Percentiles rank a stretch among this genome's conserved stretches.
phyloP scores from a whole-genome alignment of 2,329 filamentous ascomycete species.

The Alternaria brassicae region DNA sequence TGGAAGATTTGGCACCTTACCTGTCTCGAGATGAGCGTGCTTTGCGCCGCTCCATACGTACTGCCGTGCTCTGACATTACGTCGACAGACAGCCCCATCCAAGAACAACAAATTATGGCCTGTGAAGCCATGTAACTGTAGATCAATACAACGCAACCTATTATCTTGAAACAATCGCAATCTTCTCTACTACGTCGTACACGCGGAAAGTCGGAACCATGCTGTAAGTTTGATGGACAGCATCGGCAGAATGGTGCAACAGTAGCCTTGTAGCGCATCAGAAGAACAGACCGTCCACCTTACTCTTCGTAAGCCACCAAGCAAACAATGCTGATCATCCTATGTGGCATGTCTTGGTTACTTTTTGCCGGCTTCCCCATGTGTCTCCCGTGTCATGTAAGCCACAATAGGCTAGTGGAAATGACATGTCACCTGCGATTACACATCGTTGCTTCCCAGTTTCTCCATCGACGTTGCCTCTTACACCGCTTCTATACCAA shows the following conservation, averaged over 20 bases:
- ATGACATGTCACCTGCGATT: constrained; percentile 16
- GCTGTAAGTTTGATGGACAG: constrained; percentile 6
- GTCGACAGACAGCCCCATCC: background rate
- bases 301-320: constrained; percentile 6
- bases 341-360: constrained; percentile 5
- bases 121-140: constrained; percentile 6
- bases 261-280: constrained; percentile 9
- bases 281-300: constrained; percentile 10
- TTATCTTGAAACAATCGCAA: background rate
- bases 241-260: constrained; percentile 11
- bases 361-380: constrained; percentile 19
- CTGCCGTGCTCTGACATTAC: background rate
- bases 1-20: background rate
- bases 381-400: constrained; percentile 2
- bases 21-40: constrained; percentile 8
- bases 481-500: constrained; percentile 7
- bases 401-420: constrained; percentile 10
- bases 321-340: constrained; percentile 13
- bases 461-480: background rate
- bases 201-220: constrained; percentile 1
- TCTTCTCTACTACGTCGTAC: background rate
- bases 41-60: background rate
- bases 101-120: background rate
- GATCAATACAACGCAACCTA: constrained; percentile 10
- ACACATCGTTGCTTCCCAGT: constrained; percentile 5